Evolutionary conservation across 371 early-diverging fungal species (phyloP).

Genomic region (Conidiobolus incongruus): DNA sequence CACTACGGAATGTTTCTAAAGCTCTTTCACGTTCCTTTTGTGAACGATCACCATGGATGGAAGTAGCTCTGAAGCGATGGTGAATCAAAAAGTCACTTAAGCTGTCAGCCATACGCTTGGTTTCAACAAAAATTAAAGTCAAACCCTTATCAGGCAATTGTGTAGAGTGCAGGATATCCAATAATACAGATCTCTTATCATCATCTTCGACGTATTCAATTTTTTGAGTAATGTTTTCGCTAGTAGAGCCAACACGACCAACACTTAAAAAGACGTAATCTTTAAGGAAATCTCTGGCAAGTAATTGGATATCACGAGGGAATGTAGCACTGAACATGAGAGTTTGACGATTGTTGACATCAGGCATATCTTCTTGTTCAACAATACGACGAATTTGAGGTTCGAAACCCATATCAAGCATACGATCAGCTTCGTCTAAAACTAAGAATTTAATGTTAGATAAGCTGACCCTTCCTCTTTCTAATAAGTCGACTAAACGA

Average conservation of each 20-base stretch:
- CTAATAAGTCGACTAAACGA: constrained; percentile 86
- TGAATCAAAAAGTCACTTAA: constrained; percentile 51
- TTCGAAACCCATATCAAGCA: constrained; percentile 99
- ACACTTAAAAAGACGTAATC: constrained; percentile 86
- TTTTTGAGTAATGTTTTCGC: constrained; percentile 90
- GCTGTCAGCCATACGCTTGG: constrained; percentile 95
- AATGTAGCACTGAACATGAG: constrained; percentile 97
- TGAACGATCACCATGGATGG: constrained; percentile 93
- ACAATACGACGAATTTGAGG: constrained; percentile 96
- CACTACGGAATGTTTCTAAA: constrained; percentile 71
- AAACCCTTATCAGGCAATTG: constrained; percentile 31
- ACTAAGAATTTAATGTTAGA: constrained; percentile 67
- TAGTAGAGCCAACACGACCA: constrained; percentile 88
- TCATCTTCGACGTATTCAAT: constrained; percentile 67
- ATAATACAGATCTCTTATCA: constrained; percentile 62
- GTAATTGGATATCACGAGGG: constrained; percentile 80
- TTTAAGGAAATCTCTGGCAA: constrained; percentile 85
- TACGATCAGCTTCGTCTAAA: constrained; percentile 98
- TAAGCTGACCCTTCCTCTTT: constrained; percentile 70
- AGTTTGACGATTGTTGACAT: constrained; percentile 63
- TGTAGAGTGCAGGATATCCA: constrained; percentile 59
- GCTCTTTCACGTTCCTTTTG: constrained; percentile 94
- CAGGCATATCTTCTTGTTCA: constrained; percentile 72
- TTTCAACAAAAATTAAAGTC: constrained; percentile 95
- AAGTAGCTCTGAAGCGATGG: constrained; percentile 71